Percentiles rank a stretch among this genome's conserved stretches.
These are phyloP conservation scores for Pisolithus sp. DNA, from an alignment of 768 basidiomycete species.

Conservation along the genomic window DNA sequence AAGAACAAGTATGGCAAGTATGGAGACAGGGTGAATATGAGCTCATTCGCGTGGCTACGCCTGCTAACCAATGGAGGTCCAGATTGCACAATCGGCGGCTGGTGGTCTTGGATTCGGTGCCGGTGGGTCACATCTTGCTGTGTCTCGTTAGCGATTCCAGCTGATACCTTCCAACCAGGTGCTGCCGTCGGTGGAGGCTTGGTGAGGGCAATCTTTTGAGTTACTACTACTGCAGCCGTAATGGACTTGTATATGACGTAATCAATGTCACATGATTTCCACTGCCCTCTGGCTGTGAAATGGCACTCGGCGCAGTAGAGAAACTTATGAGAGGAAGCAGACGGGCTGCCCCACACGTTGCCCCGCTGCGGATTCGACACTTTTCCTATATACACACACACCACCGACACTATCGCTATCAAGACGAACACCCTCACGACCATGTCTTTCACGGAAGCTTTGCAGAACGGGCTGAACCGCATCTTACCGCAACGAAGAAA, in stretches of 20 bases:
- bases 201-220: slow-evolving; percentile 43
- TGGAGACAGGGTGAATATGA: slow-evolving; percentile 47
- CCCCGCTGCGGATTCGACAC: slow-evolving; percentile 7
- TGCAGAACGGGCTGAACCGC: slow-evolving; percentile 27
- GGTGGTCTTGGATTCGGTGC: slow-evolving; percentile 77
- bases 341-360: not conserved
- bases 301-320: not conserved
- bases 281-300: not conserved
- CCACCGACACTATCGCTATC: not conserved
- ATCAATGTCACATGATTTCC: not conserved
- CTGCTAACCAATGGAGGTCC: slow-evolving; percentile 12
- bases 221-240: not conserved
- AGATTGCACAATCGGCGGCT: slow-evolving; percentile 55
- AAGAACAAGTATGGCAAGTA: slow-evolving; percentile 52
- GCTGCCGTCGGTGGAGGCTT: slow-evolving; percentile 48
- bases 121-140: slow-evolving; percentile 34
- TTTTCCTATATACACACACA: not conserved
- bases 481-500: slow-evolving; percentile 19
- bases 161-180: slow-evolving; percentile 23
- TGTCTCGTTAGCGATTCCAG: not conserved
- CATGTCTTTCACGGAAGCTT: slow-evolving; percentile 25
- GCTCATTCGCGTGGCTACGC: slow-evolving; percentile 1
- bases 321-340: no score
- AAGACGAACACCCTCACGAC: not conserved
- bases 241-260: not conserved